Evolutionary conservation across 371 early-diverging fungal species (phyloP).

Genomic region (Lichtheimia corymbifera): DNA sequence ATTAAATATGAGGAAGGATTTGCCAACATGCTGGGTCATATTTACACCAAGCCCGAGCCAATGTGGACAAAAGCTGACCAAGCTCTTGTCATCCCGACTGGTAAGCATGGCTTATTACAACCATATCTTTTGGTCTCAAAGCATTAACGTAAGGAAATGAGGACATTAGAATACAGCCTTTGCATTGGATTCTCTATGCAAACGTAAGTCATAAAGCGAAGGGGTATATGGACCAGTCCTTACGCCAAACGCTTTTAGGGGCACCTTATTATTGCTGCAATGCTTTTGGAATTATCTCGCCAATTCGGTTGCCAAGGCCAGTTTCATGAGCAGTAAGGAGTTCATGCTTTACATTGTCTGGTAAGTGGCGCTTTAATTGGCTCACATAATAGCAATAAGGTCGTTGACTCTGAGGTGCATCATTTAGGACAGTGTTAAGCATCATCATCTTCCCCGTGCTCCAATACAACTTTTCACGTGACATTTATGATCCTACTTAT

Average conservation of each 20-base stretch:
- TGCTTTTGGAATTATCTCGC: conserved; percentile 61
- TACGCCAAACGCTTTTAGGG: conserved; percentile 20
- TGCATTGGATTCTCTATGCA: conserved; percentile 45
- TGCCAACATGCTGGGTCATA: conserved; percentile 27
- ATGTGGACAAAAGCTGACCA: conserved; percentile 46
- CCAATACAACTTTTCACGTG: conserved; percentile 44
- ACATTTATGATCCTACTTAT: conserved; percentile 38
- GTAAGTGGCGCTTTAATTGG: conserved; percentile 20
- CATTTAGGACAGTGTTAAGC: conserved; percentile 33
- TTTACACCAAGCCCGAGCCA: conserved; percentile 38
- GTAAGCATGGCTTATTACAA: conserved; percentile 11
- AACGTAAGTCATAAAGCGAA: conserved; percentile 30
- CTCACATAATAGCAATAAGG: not conserved
- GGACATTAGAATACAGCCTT: conserved; percentile 21
- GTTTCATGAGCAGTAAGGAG: conserved; percentile 55
- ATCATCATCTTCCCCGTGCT: conserved; percentile 43
- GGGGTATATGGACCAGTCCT: not conserved
- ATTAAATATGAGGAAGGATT: conserved; percentile 55
- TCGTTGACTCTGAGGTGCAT: not conserved
- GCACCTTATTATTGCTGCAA: conserved; percentile 48
- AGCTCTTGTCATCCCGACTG: conserved; percentile 39
- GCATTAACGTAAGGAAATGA: not conserved
- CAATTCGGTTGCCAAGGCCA: conserved; percentile 44
- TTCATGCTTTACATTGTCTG: conserved; percentile 49
- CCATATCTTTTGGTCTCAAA: too few relatives aligned